Base-by-base conservation (phyloP, 768 basidiomycete species). In the Auricularia sp. region DNA sequence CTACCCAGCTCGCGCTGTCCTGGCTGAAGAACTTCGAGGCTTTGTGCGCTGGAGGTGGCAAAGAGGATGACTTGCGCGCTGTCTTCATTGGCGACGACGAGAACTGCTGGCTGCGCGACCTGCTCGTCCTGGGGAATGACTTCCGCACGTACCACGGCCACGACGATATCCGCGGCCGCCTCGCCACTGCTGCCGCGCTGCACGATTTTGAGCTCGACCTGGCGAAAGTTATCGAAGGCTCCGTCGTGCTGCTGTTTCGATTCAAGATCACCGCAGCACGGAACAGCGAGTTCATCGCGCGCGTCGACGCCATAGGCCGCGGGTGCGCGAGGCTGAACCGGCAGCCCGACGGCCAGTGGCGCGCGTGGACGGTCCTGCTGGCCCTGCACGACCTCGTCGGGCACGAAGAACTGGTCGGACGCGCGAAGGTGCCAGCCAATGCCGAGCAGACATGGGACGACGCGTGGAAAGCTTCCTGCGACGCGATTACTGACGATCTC, bases 41-140 rank as follows among this genome's bases (percentile, higher is more conserved):
- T 14, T 14, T 42, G 39, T 42, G 39, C 39, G 39, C 39, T 14
- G 39, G 39, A 7, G 39, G 39, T 14, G 39, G 12, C 8, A 14
- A 1, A 3, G 7, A 7, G 39, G 39, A 7, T 7, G 39, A 42
- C 39, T 14, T 42, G 39, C 47, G 11, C 47, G 21, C 47, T 1
- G 47, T 51, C 11, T 51, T 51, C 47, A 18, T 14, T 7, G 39
- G 8, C 8, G 39, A 51, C 47, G 23, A 6, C 47, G 47, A 10
- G 21, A 21, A 51, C 47, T 51, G 47, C 47, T 51, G 47, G 47
- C 47, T 51, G 10, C 72, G 78, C 5, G 80, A 82, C 66, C 62
- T 78, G 36, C 74, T 81, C 60, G 71, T 74, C 11, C 78, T 82
- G 67, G 74, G 74, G 2, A 80, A 79, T 79, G 73, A 78, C 66